A percentile compares a stretch with the other conserved stretches of the same genome.
phyloP scores from a whole-genome alignment of 495 filamentous ascomycete genomes.

The Pseudomonodictys pantanalensis region DNA sequence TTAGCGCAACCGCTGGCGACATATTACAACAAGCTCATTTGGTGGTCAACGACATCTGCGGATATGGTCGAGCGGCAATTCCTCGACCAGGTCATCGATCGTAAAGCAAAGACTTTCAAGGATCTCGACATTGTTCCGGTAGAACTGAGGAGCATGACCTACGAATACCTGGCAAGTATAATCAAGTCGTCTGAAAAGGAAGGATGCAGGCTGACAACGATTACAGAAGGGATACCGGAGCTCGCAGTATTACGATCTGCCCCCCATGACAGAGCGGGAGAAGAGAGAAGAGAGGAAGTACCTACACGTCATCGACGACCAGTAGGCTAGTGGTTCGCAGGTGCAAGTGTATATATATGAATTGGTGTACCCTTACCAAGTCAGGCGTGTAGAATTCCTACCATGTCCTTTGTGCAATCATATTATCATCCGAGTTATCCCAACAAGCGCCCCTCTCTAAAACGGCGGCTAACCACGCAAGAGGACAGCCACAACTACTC shows the following conservation, averaged over 20 bases:
- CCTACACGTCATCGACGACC: slow-evolving; percentile 86
- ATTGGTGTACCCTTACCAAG: not conserved
- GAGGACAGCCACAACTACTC: too few relatives aligned
- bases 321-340: slow-evolving; percentile 49
- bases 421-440: too few relatives aligned
- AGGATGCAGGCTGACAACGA: not conserved
- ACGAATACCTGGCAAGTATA: slow-evolving; percentile 81
- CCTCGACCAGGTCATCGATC: slow-evolving; percentile 89
- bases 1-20: slow-evolving; percentile 69
- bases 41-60: slow-evolving; percentile 81
- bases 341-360: not conserved
- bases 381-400: not conserved
- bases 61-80: slow-evolving; percentile 93
- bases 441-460: too few relatives aligned
- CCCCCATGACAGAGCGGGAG: slow-evolving; percentile 91
- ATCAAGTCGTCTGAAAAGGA: not conserved
- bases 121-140: slow-evolving; percentile 85
- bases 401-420: not conserved
- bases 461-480: too few relatives aligned
- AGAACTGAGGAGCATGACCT: slow-evolving; percentile 77
- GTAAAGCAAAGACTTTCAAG: slow-evolving; percentile 88
- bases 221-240: slow-evolving; percentile 78
- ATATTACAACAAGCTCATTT: slow-evolving; percentile 72
- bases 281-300: slow-evolving; percentile 94
- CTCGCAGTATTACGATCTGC: slow-evolving; percentile 81